Evolutionary conservation across 1,284 basidiomycete genomes (phyloP), one percentile per base, ranked within the genome.

Genomic region (Amylostereum areolatum): DNA sequence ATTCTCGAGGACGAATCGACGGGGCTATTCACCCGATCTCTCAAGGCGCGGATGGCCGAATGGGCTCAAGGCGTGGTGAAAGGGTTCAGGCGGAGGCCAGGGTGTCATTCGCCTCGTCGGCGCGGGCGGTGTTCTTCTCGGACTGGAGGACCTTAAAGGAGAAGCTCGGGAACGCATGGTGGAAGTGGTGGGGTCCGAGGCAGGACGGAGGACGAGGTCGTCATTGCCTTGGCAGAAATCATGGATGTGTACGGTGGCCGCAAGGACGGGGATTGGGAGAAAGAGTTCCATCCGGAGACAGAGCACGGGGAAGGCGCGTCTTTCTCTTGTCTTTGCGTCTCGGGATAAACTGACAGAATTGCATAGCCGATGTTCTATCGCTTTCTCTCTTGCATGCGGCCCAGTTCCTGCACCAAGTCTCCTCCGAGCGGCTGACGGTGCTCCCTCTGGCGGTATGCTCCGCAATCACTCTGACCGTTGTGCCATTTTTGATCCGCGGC

Each of bases 171-270:
- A 51, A 51, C 59, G 32, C 57, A 57, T 29, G 54, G 59, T 28
- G 50, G 47, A 36, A 43, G 48, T 11, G 46, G 50, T 27, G 59
- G 63, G 7, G 60, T 60, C 41, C 73, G 72, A 47, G 66, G 65
- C 2, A 62, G 59, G 43, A 71, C 83, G 4, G 83, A 89, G 62
- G 77, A 85, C 50, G 80, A 84, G 58, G 61, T 80, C 28, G 70
- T 89, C 12, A 68, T 89, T 31, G 76, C 82, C 3, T 68, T 87
- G 32, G 86, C 87, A 6, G 85, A 89, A 60, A 74, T 81, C 6
- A 77, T 87, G 62, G 85, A 89, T 55, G 61, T 72, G n/a, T 78
- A 81, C 54, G 65, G 51, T 64, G 24, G 60, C 62, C 47, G 59
- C 57, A 43, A 53, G 59, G 25, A 53, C 60, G 66, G 66, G 34